Conservation (phyloP, 345 rosid genomes). For the Salix purpurea region DNA sequence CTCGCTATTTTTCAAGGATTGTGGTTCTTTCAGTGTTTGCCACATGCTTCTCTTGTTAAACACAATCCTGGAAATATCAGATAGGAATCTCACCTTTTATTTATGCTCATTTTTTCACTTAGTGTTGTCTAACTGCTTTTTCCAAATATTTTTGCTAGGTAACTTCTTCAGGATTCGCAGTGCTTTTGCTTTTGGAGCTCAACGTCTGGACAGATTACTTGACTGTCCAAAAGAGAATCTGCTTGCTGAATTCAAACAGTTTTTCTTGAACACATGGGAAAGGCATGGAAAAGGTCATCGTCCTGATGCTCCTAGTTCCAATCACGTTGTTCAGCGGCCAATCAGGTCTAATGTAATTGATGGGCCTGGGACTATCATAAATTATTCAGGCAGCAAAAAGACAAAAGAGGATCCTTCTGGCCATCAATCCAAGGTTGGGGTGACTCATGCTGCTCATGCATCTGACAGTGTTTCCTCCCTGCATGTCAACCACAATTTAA, state of each 20-base stretch:
- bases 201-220: slow-evolving; percentile 17
- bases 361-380: slow-evolving; percentile 37
- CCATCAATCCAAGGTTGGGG: not conserved
- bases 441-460: not conserved
- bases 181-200: slow-evolving; percentile 9
- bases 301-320: slow-evolving; percentile 55
- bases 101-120: not conserved
- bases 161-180: slow-evolving; percentile 9
- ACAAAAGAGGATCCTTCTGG: slow-evolving; percentile 7
- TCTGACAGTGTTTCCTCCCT: not conserved
- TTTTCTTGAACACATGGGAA: slow-evolving; percentile 28
- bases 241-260: slow-evolving; percentile 18
- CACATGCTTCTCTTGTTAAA: not conserved
- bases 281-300: slow-evolving; percentile 19
- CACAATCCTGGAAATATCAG: not conserved
- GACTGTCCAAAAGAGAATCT: slow-evolving; percentile 22
- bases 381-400: slow-evolving; percentile 37
- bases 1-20: not conserved
- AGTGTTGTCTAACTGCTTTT: not conserved
- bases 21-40: not conserved
- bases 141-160: slow-evolving; percentile 2
- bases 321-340: slow-evolving; percentile 37
- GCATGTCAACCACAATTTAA: slow-evolving; percentile 1
- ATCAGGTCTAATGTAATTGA: slow-evolving; percentile 36
- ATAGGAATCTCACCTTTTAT: not conserved